Evolutionary conservation across 192 early-diverging fungal species (phyloP).

Genomic region (Umbelopsis vinacea): DNA sequence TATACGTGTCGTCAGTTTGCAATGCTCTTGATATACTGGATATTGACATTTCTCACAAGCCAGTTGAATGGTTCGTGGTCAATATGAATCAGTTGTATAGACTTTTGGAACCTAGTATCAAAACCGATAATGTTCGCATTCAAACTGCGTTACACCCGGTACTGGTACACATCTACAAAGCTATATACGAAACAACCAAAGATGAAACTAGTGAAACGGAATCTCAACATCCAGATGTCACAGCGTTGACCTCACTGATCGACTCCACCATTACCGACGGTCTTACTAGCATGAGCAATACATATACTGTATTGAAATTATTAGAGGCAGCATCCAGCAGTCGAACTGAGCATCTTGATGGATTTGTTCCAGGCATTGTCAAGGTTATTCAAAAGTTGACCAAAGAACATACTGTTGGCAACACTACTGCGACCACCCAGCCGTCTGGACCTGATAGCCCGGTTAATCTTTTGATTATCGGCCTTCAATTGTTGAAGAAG

Average conservation of each 20-base stretch:
- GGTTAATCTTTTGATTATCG: conserved; percentile 57
- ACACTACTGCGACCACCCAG: conserved; percentile 32
- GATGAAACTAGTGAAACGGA: conserved; percentile 49
- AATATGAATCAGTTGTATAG: conserved; percentile 68
- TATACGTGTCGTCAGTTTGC: conserved; percentile 56
- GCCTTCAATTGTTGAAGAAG: conserved; percentile 54
- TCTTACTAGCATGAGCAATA: conserved; percentile 64
- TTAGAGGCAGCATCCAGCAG: conserved; percentile 69
- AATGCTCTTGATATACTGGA: conserved; percentile 74
- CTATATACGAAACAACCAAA: conserved; percentile 46
- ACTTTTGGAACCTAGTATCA: conserved; percentile 71
- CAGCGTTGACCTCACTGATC: conserved; percentile 60
- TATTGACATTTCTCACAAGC: conserved; percentile 64
- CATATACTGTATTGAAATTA: conserved; percentile 68
- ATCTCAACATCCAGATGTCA: conserved; percentile 45
- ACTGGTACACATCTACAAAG: conserved; percentile 72
- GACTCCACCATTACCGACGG: conserved; percentile 72
- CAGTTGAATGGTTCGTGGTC: conserved; percentile 64
- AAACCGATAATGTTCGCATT: conserved; percentile 75
- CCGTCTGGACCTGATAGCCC: conserved; percentile 51
- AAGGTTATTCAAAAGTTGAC: conserved; percentile 84
- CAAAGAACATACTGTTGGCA: conserved; percentile 74
- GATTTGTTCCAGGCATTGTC: conserved; percentile 76
- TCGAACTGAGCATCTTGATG: conserved; percentile 69
- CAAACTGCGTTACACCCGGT: conserved; percentile 74